Evolutionary conservation across 2,329 filamentous ascomycete species (phyloP), one percentile per base, ranked within the genome.

Genomic region (Rhytidhysteron rufulum): DNA sequence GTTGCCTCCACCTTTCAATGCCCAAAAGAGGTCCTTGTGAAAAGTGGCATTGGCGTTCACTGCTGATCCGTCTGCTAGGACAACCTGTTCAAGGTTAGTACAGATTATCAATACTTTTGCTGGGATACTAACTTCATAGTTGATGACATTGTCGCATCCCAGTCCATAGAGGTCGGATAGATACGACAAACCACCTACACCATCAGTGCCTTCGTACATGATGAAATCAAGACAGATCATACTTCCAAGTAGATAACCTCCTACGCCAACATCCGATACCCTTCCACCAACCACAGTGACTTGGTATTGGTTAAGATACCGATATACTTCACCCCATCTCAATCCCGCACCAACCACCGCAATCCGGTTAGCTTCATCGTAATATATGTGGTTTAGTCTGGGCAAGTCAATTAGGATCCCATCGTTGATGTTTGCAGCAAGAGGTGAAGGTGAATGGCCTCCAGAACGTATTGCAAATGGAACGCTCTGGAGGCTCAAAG

Each of bases 1-100:
- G 44, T 55, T 64, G 44, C 54, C 57, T 16, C 64, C 65, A 2
- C 63, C 64, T 41, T 65, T 66, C 38, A 67, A 43, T 17, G 64
- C 63, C 43, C 51, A 52, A 48, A 55, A 66, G 2, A 68, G 54
- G 36, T 68, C 62, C 9, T 47, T 34, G 37, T 51, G 41, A 44
- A 45, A 45, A 46, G 44, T 37, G 4, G 49, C 40, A 25, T 58
- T 67, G 32, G 54, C 65, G 21, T 67, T 43, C 17, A 62, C 50
- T 16, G 66, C 41, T 3, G 51, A 47, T 8, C 63, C 64, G 30
- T 53, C 47, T 31, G 62, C 62, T 15, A 67, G 57, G 8, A 67
- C 61, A 5, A 64, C 44, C 33, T 58, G 44, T n/a, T n/a, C n/a
- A n/a, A n/a, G 40, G 19, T 46, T 51, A 27, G 41, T 45, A 21